A percentile compares a stretch with the other conserved stretches of the same genome.
Evolutionary conservation across 2,329 filamentous ascomycete species (phyloP).

Genomic region (Fusarium kyushuense): DNA sequence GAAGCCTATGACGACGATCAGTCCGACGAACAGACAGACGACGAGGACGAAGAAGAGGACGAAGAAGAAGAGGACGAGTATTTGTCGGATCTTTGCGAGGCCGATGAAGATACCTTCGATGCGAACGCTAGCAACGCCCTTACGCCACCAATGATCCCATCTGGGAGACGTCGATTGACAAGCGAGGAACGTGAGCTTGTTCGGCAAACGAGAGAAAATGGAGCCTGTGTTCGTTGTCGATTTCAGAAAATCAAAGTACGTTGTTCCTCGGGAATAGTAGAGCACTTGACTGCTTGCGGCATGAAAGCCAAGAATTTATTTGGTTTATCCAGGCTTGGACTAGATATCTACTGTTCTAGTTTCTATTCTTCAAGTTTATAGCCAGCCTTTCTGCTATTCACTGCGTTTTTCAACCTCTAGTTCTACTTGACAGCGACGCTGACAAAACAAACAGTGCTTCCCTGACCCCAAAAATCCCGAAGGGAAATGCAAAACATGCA

Average conservation of each 20-base stretch:
- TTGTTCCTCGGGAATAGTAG: not conserved
- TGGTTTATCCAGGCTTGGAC: not conserved
- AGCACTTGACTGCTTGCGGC: not conserved
- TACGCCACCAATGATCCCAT: not conserved
- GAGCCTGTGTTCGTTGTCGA: slow-evolving; percentile 41
- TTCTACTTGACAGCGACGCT: not conserved
- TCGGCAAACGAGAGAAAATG: slow-evolving; percentile 7
- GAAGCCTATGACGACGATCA: not conserved
- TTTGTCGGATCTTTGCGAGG: not conserved
- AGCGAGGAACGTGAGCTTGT: slow-evolving; percentile 1
- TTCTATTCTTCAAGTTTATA: not conserved
- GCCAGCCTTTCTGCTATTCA: not conserved
- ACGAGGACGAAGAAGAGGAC: too few species aligned
- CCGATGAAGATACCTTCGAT: not conserved
- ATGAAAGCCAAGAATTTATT: not conserved
- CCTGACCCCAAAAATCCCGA: slow-evolving; percentile 49
- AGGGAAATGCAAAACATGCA: slow-evolving; percentile 57
- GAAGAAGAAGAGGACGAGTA: slow-evolving; percentile 10
- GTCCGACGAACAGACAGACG: not conserved
- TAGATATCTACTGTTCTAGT: not conserved
- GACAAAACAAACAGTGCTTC: slow-evolving; percentile 52
- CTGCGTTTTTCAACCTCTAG: not conserved
- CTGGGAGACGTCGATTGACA: slow-evolving; percentile 6
- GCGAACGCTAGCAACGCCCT: not conserved
- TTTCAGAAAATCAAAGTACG: slow-evolving; percentile 42